These are phyloP conservation scores for Yamagishiella unicocca DNA, from an alignment of 139 green algal genomes.

Conservation along the genomic window DNA sequence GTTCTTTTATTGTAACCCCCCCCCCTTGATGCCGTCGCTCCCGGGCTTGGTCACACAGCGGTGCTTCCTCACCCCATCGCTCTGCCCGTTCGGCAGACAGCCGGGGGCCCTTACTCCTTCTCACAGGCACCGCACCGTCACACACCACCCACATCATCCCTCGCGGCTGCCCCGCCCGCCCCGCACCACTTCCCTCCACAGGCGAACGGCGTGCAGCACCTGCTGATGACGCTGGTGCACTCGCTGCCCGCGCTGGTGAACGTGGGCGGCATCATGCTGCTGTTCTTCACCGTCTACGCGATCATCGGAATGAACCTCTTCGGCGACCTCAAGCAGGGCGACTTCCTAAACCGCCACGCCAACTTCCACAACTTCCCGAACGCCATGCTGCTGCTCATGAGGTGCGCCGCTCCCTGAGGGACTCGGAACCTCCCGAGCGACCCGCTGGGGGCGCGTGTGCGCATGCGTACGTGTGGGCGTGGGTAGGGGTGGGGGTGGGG, in stretches of 20 bases:
- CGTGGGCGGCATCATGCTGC: constrained; percentile 74
- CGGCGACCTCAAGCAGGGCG: constrained; percentile 67
- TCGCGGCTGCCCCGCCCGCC: too few species aligned
- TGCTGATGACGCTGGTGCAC: constrained; percentile 43
- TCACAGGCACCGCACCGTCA: too few species aligned
- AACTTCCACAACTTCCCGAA: constrained; percentile 80
- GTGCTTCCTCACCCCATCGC: not conserved
- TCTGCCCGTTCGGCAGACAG: too few species aligned
- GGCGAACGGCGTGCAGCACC: constrained; percentile 71
- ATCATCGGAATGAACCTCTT: constrained; percentile 91
- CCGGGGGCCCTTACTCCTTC: too few species aligned
- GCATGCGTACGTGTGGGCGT: too few species aligned
- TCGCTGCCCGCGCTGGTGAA: constrained; percentile 73
- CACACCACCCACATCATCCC: too few species aligned
- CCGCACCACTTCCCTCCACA: constrained; percentile 69
- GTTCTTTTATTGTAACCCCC: too few species aligned
- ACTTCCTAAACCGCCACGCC: constrained; percentile 64
- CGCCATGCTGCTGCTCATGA: constrained; percentile 75
- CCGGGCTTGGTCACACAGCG: constrained; percentile 55
- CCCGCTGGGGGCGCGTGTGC: too few species aligned
- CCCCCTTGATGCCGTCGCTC: not conserved
- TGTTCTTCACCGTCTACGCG: constrained; percentile 83
- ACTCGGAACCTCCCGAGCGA: too few species aligned
- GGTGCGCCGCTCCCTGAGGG: not conserved
- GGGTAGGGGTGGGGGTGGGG: too few species aligned